Conservation (phyloP, 2,329 filamentous ascomycete genomes). For the Hypoxylon rubiginosum region DNA sequence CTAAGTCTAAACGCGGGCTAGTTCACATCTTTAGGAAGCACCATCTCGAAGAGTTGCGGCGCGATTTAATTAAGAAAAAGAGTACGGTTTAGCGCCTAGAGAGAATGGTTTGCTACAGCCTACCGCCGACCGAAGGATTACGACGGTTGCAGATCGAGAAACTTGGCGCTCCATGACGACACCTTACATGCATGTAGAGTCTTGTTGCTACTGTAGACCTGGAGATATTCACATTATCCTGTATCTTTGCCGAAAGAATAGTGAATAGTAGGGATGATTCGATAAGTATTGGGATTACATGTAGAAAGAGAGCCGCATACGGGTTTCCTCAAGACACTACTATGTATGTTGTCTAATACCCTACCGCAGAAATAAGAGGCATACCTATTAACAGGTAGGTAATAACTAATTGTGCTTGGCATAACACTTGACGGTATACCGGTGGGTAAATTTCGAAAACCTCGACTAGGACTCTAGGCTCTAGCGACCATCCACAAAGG, state of each 20-base stretch:
- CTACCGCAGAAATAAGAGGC: slow-evolving; percentile 9
- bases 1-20: slow-evolving; percentile 19
- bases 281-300: neutral
- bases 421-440: slow-evolving; percentile 36
- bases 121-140: slow-evolving; percentile 34
- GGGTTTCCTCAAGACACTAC: neutral
- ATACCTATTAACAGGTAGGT: slow-evolving; percentile 9
- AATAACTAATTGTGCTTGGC: slow-evolving; percentile 29
- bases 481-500: slow-evolving; percentile 27
- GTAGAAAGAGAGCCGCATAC: neutral
- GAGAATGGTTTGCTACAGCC: slow-evolving; percentile 25
- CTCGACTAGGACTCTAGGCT: slow-evolving; percentile 21
- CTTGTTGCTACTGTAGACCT: neutral
- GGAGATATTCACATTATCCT: neutral
- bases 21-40: slow-evolving; percentile 12
- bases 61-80: slow-evolving; percentile 13
- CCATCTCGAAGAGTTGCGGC: slow-evolving; percentile 15
- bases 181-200: slow-evolving; percentile 19
- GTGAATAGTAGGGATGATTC: neutral
- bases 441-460: slow-evolving; percentile 29
- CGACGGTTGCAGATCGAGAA: slow-evolving; percentile 25
- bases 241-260: neutral
- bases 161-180: slow-evolving; percentile 25
- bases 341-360: neutral
- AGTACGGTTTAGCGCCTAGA: neutral